Conservation (phyloP, 1,284 basidiomycete genomes). For the Agaricales sp. region DNA sequence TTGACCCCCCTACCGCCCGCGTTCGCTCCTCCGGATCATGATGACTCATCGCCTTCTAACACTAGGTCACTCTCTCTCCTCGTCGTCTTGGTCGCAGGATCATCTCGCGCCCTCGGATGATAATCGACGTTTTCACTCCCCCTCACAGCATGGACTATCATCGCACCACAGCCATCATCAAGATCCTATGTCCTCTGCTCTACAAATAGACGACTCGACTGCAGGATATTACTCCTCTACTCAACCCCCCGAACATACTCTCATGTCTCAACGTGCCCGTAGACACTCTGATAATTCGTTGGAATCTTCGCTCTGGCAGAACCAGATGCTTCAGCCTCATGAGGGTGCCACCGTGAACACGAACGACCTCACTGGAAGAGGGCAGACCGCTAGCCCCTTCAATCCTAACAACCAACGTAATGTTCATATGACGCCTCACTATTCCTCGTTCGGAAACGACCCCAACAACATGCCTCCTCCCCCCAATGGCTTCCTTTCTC, state of each 20-base stretch:
- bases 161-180: conserved; percentile 6
- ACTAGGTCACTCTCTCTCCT: conserved; percentile 14
- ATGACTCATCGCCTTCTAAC: conserved; percentile 10
- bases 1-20: conserved; percentile 19
- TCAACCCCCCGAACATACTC: neutral
- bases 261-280: neutral
- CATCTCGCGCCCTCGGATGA: conserved; percentile 13
- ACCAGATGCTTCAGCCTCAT: neutral
- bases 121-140: conserved; percentile 26
- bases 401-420: neutral
- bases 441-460: neutral
- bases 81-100: conserved; percentile 5
- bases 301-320: neutral
- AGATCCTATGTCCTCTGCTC: neutral
- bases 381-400: neutral
- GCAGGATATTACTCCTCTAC: neutral
- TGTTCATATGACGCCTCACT: neutral
- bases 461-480: conserved; percentile 17
- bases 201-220: neutral
- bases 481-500: conserved; percentile 35
- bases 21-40: conserved; percentile 7
- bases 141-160: conserved; percentile 19
- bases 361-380: neutral
- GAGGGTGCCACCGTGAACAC: neutral
- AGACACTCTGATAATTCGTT: neutral